These are phyloP conservation scores for Xanthoparmelia taractica DNA, from an alignment of 495 filamentous ascomycete genomes.

Conservation along the genomic window DNA sequence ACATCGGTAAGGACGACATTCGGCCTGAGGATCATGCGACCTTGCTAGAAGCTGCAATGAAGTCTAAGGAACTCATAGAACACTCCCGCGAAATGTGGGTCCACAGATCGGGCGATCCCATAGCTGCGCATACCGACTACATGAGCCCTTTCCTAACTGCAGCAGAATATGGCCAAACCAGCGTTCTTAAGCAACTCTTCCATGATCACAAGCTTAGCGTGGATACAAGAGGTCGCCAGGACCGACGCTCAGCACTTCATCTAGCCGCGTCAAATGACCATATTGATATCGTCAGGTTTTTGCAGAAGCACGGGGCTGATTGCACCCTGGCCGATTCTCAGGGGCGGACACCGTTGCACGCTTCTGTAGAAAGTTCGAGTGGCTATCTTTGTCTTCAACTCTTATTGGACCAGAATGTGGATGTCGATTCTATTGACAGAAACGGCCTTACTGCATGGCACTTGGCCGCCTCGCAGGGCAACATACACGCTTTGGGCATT, in stretches of 20 bases:
- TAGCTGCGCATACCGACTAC: not conserved
- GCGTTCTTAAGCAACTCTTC: constrained; percentile 10
- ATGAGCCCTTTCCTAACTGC: not conserved
- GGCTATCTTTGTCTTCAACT: not conserved
- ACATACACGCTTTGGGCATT: constrained; percentile 11
- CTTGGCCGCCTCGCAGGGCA: constrained; percentile 2
- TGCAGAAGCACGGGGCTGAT: constrained; percentile 19
- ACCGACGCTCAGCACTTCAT: constrained; percentile 8
- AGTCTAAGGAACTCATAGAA: not conserved
- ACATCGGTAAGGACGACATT: not conserved
- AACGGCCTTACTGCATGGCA: constrained; percentile 8
- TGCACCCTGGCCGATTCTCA: constrained; percentile 10
- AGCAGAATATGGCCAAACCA: not conserved
- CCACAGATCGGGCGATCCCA: not conserved
- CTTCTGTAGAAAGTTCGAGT: constrained; percentile 10
- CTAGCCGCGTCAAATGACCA: constrained; percentile 9
- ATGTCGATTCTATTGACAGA: not conserved
- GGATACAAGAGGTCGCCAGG: not conserved
- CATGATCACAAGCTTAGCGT: constrained; percentile 1
- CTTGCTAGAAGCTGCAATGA: not conserved
- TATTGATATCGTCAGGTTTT: constrained; percentile 10
- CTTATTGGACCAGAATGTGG: not conserved
- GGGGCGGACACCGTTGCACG: constrained; percentile 16
- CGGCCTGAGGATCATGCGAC: not conserved
- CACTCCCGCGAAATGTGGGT: not conserved